Percentiles rank a stretch among this genome's conserved stretches.
phyloP scores from a whole-genome alignment of 352 stramenopile species.

The Phytophthora cactorum region DNA sequence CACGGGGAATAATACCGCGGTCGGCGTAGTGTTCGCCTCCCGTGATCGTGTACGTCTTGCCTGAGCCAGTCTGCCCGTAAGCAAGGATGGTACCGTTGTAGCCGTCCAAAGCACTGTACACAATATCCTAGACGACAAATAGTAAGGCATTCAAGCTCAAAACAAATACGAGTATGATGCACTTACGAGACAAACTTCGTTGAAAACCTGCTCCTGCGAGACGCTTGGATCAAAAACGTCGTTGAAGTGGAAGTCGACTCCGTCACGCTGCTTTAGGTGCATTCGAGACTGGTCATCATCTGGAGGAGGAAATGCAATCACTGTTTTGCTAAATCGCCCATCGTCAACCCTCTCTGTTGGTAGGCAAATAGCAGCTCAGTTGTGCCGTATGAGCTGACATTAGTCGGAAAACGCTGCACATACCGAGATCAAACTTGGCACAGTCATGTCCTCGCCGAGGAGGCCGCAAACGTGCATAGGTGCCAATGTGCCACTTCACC shows the following conservation, averaged over 20 bases:
- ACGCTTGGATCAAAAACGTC: conserved; percentile 73
- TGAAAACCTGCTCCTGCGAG: conserved; percentile 76
- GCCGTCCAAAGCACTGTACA: conserved; percentile 67
- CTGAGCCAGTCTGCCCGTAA: conserved; percentile 74
- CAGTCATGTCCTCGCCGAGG: conserved; percentile 60
- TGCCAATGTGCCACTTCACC: conserved; percentile 84
- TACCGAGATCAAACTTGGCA: conserved; percentile 69
- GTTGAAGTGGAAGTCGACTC: conserved; percentile 72
- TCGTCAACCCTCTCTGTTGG: conserved; percentile 56
- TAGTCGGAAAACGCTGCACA: not conserved
- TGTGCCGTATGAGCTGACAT: not conserved
- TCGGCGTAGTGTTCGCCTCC: conserved; percentile 94
- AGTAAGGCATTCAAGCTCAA: conserved; percentile 1
- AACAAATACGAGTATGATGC: not conserved
- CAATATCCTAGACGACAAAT: conserved; percentile 55
- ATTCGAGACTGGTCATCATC: conserved; percentile 60
- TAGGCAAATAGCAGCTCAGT: not conserved
- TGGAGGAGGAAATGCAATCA: conserved; percentile 70
- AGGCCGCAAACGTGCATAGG: conserved; percentile 72
- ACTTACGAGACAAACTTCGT: conserved; percentile 65
- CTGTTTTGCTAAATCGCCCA: conserved; percentile 41
- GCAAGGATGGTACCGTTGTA: conserved; percentile 82
- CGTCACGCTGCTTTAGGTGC: conserved; percentile 76
- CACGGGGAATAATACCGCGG: conserved; percentile 94
- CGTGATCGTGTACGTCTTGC: conserved; percentile 85